A percentile compares a stretch with the other conserved stretches of the same genome.
These are phyloP conservation scores for Plectosphaerella sp. DNA, from an alignment of 2,329 filamentous ascomycete species.

Conservation along the genomic window DNA sequence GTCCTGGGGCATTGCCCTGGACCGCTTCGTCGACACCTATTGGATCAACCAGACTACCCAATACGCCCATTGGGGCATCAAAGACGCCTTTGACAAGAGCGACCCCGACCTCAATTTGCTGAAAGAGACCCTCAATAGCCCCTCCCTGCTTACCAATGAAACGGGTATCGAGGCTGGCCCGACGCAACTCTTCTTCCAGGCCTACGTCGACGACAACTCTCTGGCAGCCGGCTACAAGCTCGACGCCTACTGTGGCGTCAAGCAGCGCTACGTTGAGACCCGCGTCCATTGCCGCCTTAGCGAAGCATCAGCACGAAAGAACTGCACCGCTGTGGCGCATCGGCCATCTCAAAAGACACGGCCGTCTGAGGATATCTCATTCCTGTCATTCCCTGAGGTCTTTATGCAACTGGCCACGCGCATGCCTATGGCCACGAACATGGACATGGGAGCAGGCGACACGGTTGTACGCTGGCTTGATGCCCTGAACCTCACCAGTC, in stretches of 20 bases:
- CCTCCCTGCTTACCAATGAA: neutral
- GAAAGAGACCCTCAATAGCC: neutral
- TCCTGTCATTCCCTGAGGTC: neutral
- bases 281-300: slow-evolving; percentile 2
- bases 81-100: neutral
- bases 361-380: slow-evolving; percentile 1
- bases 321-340: slow-evolving; percentile 2
- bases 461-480: neutral
- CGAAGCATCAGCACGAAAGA: neutral
- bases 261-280: slow-evolving; percentile 5
- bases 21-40: slow-evolving; percentile 2
- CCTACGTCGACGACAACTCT: neutral
- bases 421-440: slow-evolving; percentile 1
- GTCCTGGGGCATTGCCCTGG: slow-evolving; percentile 5
- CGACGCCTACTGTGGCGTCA: neutral
- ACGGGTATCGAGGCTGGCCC: slow-evolving; percentile 1
- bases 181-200: slow-evolving; percentile 3
- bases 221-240: neutral
- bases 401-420: slow-evolving; percentile 2
- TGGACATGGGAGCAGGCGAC: neutral
- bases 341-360: slow-evolving; percentile 1
- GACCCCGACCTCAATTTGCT: neutral
- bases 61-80: neutral
- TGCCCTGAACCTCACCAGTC: neutral
- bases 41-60: neutral